Base-by-base conservation (phyloP, 2,329 filamentous ascomycete species). In the Kalmusia sp. region DNA sequence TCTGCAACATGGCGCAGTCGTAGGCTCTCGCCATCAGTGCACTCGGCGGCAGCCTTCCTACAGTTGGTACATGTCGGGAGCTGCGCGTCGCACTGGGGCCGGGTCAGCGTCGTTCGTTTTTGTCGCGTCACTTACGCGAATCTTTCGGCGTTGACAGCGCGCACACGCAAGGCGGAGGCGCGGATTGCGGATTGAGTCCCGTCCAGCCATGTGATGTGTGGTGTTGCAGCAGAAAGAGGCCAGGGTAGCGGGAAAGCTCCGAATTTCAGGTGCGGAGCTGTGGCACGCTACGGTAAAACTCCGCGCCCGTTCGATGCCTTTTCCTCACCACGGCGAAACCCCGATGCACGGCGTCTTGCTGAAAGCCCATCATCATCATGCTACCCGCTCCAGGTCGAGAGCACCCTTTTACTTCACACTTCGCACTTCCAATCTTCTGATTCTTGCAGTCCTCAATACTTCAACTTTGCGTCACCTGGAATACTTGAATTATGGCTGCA, bases 81-180 rank as follows among this genome's bases (percentile, higher is more conserved):
- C 24, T 52, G 46, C 22, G 30, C 55, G 40, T 61, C 58, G 31
- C 58, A 61, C 58, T 58, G 27, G 2, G 38, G 3, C 8, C 12
- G 21, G 5, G 35, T 41, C 38, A 44, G 15, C 14, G 28, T 14
- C 30, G 14, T 27, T 30, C n/a, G 24, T 27, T 4, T 22, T 2
- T 11, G 12, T 28, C 24, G 30, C 11, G 19, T 5, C 17, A 54
- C 58, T 43, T 47, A 56, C 58, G 28, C 58, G 58, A 11, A 58
- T 58, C 15, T 61, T 58, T 14, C 58, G 58, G 6, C 55, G 49
- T 25, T 58, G 58, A 24, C 55, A 58, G 21, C 58, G 49, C 4
- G 58, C 54, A 38, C 58, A 58, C 8, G 57, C 51, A 5, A 60
- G 55, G n/a, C 55, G 49, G 9, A 55, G 39, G 14, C 49, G 58